A percentile compares a stretch with the other conserved stretches of the same genome.
Evolutionary conservation across 192 early-diverging fungal species (phyloP).

Genomic region (Thoreauomyces humboldtii): DNA sequence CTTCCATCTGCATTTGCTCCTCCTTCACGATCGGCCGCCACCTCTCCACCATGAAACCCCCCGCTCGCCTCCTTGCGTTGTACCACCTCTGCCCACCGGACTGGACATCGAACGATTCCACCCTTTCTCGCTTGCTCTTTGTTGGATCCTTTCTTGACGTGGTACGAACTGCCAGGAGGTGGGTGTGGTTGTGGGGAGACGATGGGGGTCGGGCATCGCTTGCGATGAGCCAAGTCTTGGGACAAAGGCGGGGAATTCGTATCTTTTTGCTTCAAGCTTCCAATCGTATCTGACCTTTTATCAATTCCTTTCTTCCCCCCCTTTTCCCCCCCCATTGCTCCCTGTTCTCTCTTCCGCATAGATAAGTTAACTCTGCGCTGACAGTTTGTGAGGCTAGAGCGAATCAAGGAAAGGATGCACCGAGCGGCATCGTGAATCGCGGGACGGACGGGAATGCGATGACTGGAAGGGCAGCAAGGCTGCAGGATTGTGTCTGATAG

Average conservation of each 20-base stretch:
- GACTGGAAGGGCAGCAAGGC: too few relatives aligned
- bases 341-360: neutral
- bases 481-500: too few relatives aligned
- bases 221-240: neutral
- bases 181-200: neutral
- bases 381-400: too few relatives aligned
- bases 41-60: neutral
- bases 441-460: too few relatives aligned
- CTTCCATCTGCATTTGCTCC: conserved; percentile 4
- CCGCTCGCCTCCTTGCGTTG: neutral
- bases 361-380: conserved; percentile 8
- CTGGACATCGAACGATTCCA: neutral
- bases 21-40: neutral
- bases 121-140: neutral
- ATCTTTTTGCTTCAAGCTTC: neutral
- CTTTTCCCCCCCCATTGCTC: neutral
- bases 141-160: neutral
- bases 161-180: conserved; percentile 7
- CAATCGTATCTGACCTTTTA: neutral
- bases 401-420: too few relatives aligned
- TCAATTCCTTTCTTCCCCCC: neutral
- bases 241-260: neutral
- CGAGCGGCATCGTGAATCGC: too few relatives aligned
- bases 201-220: neutral
- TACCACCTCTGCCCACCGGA: neutral